phyloP scores from a whole-genome alignment of 1,284 basidiomycete genomes.

The Meira nashicola region DNA sequence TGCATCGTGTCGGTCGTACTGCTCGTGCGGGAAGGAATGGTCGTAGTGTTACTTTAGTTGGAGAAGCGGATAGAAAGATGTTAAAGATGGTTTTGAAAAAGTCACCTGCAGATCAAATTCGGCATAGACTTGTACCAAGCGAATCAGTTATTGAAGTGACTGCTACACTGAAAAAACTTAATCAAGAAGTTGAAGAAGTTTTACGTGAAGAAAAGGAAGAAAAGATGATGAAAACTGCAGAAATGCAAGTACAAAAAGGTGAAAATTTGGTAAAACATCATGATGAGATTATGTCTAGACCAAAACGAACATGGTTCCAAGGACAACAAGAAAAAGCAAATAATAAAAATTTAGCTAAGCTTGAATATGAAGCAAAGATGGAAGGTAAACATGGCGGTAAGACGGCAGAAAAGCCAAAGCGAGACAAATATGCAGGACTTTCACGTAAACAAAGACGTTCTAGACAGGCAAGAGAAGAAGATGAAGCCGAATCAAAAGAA shows the following conservation, averaged over 20 bases:
- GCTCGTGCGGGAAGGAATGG: constrained; percentile 89
- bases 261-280: constrained; percentile 93
- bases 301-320: constrained; percentile 98
- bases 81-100: constrained; percentile 93
- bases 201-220: constrained; percentile 92
- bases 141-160: constrained; percentile 71
- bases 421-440: constrained; percentile 36
- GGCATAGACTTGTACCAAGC: constrained; percentile 81
- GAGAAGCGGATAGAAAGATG: constrained; percentile 92
- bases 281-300: constrained; percentile 87
- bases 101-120: constrained; percentile 73
- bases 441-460: constrained; percentile 38
- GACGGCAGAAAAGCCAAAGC: constrained; percentile 14
- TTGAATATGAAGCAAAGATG: constrained; percentile 36
- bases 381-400: constrained; percentile 14
- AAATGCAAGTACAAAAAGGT: constrained; percentile 93
- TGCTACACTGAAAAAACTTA: constrained; percentile 67
- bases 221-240: constrained; percentile 67
- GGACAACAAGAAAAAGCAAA: constrained; percentile 71
- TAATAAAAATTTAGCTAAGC: constrained; percentile 62
- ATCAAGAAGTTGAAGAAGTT: constrained; percentile 74
- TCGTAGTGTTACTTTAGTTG: constrained; percentile 84
- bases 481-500: constrained; percentile 26
- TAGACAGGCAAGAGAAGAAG: constrained; percentile 41
- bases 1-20: constrained; percentile 93